These are phyloP conservation scores for Eimeria falciformis DNA, from an alignment of 169 alveolate genomes.

Conservation along the genomic window DNA sequence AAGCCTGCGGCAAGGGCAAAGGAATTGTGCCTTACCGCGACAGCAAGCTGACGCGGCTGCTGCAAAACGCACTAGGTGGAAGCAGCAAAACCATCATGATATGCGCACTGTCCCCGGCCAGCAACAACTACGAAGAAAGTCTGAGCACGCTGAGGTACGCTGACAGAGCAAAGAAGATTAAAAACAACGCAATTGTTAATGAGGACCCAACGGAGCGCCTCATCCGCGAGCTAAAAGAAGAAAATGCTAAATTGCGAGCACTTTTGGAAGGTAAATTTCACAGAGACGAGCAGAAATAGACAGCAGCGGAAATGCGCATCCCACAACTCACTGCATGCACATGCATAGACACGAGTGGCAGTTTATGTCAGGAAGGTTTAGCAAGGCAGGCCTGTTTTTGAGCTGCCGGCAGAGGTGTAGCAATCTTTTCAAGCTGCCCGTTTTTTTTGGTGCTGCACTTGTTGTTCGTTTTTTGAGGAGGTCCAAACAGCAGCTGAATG, in stretches of 20 bases:
- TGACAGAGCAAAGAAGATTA: constrained; percentile 92
- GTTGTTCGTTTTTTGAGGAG: too few species aligned
- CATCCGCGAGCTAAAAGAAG: constrained; percentile 89
- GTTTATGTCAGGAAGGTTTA: too few species aligned
- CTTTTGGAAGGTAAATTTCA: constrained; percentile 73
- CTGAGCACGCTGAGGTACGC: constrained; percentile 86
- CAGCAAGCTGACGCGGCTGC: constrained; percentile 90
- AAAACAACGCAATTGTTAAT: constrained; percentile 93
- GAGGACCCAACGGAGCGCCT: constrained; percentile 91
- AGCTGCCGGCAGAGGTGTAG: too few species aligned
- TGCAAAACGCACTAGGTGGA: constrained; percentile 94
- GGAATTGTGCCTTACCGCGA: constrained; percentile 91
- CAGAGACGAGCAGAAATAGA: not conserved
- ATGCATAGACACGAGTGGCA: too few species aligned
- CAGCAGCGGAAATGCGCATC: too few species aligned
- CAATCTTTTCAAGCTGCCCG: too few species aligned
- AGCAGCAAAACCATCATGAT: constrained; percentile 92
- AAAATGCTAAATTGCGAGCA: constrained; percentile 84
- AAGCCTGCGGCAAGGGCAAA: constrained; percentile 82
- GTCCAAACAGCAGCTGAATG: too few species aligned
- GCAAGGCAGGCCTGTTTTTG: too few species aligned
- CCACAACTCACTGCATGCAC: too few species aligned
- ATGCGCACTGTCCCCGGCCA: constrained; percentile 93
- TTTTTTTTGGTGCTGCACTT: too few species aligned
- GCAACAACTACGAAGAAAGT: constrained; percentile 92